Evolutionary conservation across 257 asterid genomes (phyloP).

Genomic region (Rhazya stricta): DNA sequence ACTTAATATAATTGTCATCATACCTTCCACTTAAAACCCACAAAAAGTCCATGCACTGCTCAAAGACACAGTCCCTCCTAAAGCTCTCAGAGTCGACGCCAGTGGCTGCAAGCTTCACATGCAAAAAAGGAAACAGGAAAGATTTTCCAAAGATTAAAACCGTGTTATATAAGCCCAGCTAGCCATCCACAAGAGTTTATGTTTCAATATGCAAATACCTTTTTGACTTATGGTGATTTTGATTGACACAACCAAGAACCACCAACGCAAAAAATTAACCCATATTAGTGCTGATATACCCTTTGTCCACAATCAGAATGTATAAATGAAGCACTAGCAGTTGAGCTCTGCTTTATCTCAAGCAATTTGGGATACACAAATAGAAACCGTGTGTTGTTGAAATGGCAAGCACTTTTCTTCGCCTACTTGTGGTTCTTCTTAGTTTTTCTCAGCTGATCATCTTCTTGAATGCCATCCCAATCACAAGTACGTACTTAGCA

Average conservation of each 20-base stretch:
- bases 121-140: conserved; percentile 2
- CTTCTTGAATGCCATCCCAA: conserved; percentile 42
- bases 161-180: not conserved
- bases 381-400: not conserved
- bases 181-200: conserved; percentile 11
- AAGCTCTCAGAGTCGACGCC: not conserved
- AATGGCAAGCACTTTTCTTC: conserved; percentile 41
- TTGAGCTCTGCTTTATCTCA: not conserved
- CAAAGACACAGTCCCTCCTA: not conserved
- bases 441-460: conserved; percentile 36
- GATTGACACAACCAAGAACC: conserved; percentile 26
- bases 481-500: conserved; percentile 34
- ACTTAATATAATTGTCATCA: conserved; percentile 24
- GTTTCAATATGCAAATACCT: conserved; percentile 2
- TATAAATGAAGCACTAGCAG: conserved; percentile 29
- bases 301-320: conserved; percentile 25
- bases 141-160: conserved; percentile 4
- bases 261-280: not conserved
- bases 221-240: conserved; percentile 30
- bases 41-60: not conserved
- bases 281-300: conserved; percentile 11
- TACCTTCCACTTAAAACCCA: conserved; percentile 21
- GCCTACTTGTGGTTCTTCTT: conserved; percentile 27
- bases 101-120: conserved; percentile 12
- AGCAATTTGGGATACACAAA: not conserved